A percentile compares a stretch with the other conserved stretches of the same genome.
Evolutionary conservation across 352 stramenopile genomes (phyloP).

Genomic region (Globisporangium acanthophoron): DNA sequence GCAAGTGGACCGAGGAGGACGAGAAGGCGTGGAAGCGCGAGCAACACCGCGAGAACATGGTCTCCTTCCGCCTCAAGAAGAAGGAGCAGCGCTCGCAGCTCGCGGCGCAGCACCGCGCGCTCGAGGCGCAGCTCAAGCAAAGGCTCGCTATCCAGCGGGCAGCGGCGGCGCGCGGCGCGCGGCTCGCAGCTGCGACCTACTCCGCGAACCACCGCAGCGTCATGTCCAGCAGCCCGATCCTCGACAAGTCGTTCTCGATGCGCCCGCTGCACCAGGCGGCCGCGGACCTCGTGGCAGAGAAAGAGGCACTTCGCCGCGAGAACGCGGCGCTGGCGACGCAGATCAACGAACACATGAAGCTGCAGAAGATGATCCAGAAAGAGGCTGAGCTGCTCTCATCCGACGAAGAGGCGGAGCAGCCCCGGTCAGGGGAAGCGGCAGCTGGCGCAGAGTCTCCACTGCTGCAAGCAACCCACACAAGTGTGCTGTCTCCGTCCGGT

Average conservation of each 20-base stretch:
- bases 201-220: too few relatives aligned
- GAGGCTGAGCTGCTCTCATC: conserved; percentile 9
- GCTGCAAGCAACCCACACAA: too few relatives aligned
- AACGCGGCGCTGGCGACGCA: conserved; percentile 5
- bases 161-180: too few relatives aligned
- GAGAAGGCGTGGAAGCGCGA: conserved; percentile 46
- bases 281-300: too few relatives aligned
- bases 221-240: too few relatives aligned
- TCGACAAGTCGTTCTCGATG: too few relatives aligned
- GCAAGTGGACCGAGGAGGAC: conserved; percentile 40
- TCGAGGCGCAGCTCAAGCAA: conserved; percentile 29
- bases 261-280: too few relatives aligned
- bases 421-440: too few relatives aligned
- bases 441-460: too few relatives aligned
- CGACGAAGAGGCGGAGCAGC: neutral
- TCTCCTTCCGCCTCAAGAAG: conserved; percentile 47
- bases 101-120: conserved; percentile 26
- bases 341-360: conserved; percentile 9
- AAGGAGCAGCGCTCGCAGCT: conserved; percentile 38
- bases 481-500: too few relatives aligned
- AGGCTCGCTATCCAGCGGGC: conserved; percentile 16
- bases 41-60: conserved; percentile 46
- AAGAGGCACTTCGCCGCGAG: too few relatives aligned
- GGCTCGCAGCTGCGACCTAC: too few relatives aligned
- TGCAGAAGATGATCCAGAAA: conserved; percentile 14